These are phyloP conservation scores for Lachnellula occidentalis DNA, from an alignment of 2,329 filamentous ascomycete species.

Conservation along the genomic window DNA sequence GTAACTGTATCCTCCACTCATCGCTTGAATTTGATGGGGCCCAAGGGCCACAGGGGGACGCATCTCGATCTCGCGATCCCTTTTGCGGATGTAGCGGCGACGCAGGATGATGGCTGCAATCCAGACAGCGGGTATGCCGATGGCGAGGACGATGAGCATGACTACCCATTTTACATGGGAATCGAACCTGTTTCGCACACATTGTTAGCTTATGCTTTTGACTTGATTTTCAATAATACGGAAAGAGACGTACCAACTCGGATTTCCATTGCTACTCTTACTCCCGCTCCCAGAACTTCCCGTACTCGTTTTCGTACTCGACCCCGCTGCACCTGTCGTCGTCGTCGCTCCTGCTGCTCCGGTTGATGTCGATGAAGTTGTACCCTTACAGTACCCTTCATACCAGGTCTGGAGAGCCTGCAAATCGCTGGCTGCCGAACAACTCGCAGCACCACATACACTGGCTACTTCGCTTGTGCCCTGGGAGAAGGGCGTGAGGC, in stretches of 20 bases:
- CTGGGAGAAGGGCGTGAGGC: constrained; percentile 49
- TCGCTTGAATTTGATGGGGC: constrained; percentile 32
- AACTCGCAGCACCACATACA: constrained; percentile 55
- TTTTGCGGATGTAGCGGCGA: constrained; percentile 66
- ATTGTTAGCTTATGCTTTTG: constrained; percentile 1
- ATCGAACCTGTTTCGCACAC: constrained; percentile 47
- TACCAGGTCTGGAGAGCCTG: constrained; percentile 65
- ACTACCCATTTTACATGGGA: constrained; percentile 76
- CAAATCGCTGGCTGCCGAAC: constrained; percentile 43
- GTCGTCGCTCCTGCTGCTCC: constrained; percentile 15
- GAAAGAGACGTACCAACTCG: constrained; percentile 11
- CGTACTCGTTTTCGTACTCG: constrained; percentile 11
- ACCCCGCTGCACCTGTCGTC: constrained; percentile 3
- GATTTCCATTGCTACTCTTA: neutral
- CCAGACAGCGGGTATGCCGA: constrained; percentile 64
- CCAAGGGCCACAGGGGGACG: constrained; percentile 33
- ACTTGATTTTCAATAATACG: neutral
- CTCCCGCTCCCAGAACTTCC: neutral
- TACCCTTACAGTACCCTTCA: constrained; percentile 54
- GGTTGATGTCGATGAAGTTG: constrained; percentile 19
- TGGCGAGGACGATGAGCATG: constrained; percentile 68
- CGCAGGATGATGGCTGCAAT: constrained; percentile 65
- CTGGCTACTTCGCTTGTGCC: constrained; percentile 51
- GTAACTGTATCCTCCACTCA: constrained; percentile 19
- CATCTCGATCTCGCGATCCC: constrained; percentile 45